Base-by-base conservation (phyloP, 129 eudicot species). In the Deinandra increscens region DNA sequence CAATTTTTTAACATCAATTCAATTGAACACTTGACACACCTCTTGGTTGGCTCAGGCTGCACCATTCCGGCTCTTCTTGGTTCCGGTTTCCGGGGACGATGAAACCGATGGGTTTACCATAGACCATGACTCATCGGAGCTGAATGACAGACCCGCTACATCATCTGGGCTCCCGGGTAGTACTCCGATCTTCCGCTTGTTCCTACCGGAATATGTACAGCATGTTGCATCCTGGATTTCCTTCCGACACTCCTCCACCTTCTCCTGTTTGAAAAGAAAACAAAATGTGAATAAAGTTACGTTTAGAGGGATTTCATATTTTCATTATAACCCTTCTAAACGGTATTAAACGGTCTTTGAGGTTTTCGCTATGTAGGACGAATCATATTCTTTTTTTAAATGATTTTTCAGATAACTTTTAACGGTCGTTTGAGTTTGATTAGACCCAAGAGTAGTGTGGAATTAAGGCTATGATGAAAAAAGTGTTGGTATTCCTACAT, bases 111-210 rank as follows among this genome's bases (percentile, higher is more conserved):
- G 68, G 15, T 69, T 75, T 29, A 48, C 67, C 38, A 72, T 75
- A 9, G 78, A 79, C 83, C 91, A 83, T 31, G 87, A 83, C 42
- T 81, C 92, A 34, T 84, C 87, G 0, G 84, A 83, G 80, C 96
- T 81, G 60, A 83, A 88, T 38, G 78, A 88, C 42, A 85, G 75
- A 73, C 81, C 93, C 76, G 80, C 83, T 0, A 85, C 93, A 23
- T 87, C 97, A 59, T 78, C 84, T 3, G 97, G 96, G 75, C 96
- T 91, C 15, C 82, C 85, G 17, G 90, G 93, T 49, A 79, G 61
- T 41, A 86, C 70, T 17, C 78, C 78, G 55, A 76, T 74, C 79
- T 84, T 88, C 33, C 97, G 75, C 48, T 88, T 91, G 54, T 63
- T 54, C 33, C 77, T 68, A 33, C 80, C 53, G 38, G 63, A 53